These are phyloP conservation scores for Paramecium caudatum DNA, from an alignment of 73 alveolate species.

Conservation along the genomic window DNA sequence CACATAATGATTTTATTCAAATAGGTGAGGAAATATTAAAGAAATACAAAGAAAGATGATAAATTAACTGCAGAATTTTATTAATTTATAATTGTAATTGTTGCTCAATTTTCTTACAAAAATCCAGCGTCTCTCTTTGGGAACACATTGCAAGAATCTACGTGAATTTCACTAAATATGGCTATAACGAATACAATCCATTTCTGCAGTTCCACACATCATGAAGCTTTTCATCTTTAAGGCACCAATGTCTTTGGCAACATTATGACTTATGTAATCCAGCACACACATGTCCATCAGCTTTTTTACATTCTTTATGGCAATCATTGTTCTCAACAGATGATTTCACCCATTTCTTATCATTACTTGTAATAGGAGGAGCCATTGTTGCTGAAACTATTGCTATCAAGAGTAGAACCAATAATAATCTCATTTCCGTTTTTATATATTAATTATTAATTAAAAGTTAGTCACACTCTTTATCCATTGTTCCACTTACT, in stretches of 20 bases:
- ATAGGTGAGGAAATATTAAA: neutral
- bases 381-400: conserved; percentile 19
- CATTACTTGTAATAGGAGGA: conserved; percentile 45
- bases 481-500: conserved; percentile 72
- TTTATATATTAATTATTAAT: conserved; percentile 14
- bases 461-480: neutral
- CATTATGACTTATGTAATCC: conserved; percentile 70
- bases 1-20: neutral
- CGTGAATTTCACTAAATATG: conserved; percentile 57
- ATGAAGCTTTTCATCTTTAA: conserved; percentile 50
- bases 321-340: conserved; percentile 47
- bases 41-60: conserved; percentile 1
- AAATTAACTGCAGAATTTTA: neutral
- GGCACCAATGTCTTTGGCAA: conserved; percentile 54
- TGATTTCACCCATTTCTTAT: conserved; percentile 62
- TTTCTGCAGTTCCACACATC: conserved; percentile 65
- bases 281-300: conserved; percentile 71
- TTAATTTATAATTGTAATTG: neutral
- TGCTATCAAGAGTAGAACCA: conserved; percentile 41
- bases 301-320: conserved; percentile 23
- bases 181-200: conserved; percentile 21
- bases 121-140: conserved; percentile 69
- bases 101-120: conserved; percentile 12
- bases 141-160: conserved; percentile 47
- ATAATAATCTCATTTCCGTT: conserved; percentile 64